Conservation (phyloP, 495 filamentous ascomycete species). For the Talaromyces wortmannii region DNA sequence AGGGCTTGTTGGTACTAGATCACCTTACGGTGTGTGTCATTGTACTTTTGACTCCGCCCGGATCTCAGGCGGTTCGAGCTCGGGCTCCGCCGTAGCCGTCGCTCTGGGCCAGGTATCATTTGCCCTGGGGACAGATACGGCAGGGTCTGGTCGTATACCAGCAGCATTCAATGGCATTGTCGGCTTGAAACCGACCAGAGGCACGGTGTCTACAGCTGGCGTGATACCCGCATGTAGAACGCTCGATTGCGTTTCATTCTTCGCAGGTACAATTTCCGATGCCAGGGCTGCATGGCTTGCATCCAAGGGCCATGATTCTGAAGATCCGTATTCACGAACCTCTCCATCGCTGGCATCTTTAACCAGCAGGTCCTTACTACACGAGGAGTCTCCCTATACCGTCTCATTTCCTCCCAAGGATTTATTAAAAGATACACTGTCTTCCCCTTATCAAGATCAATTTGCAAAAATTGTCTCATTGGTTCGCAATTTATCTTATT, state of each 20-base stretch:
- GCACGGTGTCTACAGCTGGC: conserved; percentile 49
- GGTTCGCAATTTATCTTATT: conserved; percentile 37
- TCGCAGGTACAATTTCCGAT: conserved; percentile 42
- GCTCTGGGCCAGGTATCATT: conserved; percentile 50
- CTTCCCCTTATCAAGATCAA: conserved; percentile 28
- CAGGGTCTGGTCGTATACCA: conserved; percentile 54
- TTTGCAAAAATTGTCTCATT: conserved; percentile 37
- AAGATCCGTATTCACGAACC: conserved; percentile 48
- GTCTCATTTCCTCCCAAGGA: conserved; percentile 47
- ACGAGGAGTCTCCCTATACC: conserved; percentile 17
- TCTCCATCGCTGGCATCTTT: background rate
- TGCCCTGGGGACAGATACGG: conserved; percentile 57
- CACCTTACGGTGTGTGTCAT: conserved; percentile 46
- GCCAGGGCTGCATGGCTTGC: conserved; percentile 49
- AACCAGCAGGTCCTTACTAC: conserved; percentile 1
- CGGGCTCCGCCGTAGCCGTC: conserved; percentile 51
- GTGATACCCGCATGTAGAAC: conserved; percentile 54
- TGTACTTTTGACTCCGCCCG: conserved; percentile 46
- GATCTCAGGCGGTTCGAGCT: conserved; percentile 59
- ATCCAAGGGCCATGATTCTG: conserved; percentile 42
- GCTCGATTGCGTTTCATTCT: conserved; percentile 53
- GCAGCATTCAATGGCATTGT: conserved; percentile 55
- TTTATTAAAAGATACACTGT: conserved; percentile 33
- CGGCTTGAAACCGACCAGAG: conserved; percentile 61
- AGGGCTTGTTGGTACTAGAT: conserved; percentile 40